Evolutionary conservation across 2,329 filamentous ascomycete species (phyloP).

Genomic region (Aspergillus piperis): DNA sequence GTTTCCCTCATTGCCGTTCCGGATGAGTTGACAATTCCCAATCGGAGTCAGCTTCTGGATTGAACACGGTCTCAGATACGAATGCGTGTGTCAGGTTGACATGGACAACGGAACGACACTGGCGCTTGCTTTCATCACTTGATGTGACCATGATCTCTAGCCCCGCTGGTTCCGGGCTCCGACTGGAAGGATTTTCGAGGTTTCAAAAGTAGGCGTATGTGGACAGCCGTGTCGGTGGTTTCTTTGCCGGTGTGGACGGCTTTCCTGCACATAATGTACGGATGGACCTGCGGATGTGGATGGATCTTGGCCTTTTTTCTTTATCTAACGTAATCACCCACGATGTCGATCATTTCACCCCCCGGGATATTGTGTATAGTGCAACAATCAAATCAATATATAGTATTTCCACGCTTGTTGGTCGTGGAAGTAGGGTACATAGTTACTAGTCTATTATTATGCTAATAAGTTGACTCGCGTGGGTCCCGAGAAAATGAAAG

Average conservation of each 20-base stretch:
- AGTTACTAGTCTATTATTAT: neutral
- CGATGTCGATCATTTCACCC: neutral
- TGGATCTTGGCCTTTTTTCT: neutral
- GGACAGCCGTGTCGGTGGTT: neutral
- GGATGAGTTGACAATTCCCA: slow-evolving; percentile 4
- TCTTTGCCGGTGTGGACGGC: neutral
- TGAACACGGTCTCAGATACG: slow-evolving; percentile 1
- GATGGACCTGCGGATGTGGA: neutral
- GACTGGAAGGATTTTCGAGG: neutral
- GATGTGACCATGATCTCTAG: slow-evolving; percentile 13
- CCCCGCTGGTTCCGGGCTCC: slow-evolving; percentile 6
- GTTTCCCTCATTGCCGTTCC: slow-evolving; percentile 4
- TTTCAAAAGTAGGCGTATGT: slow-evolving; percentile 1
- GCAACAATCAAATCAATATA: neutral
- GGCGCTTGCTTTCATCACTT: slow-evolving; percentile 2
- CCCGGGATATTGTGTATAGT: slow-evolving; percentile 4
- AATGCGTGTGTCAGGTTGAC: neutral
- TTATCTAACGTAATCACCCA: slow-evolving; percentile 1
- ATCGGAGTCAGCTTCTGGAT: neutral
- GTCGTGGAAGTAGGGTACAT: neutral
- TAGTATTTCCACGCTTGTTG: neutral
- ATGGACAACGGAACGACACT: slow-evolving; percentile 1
- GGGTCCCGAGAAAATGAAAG: neutral
- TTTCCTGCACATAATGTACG: neutral
- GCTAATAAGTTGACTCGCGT: neutral